Conservation (phyloP, 495 filamentous ascomycete genomes). For the Elaphomyces granulatus region DNA sequence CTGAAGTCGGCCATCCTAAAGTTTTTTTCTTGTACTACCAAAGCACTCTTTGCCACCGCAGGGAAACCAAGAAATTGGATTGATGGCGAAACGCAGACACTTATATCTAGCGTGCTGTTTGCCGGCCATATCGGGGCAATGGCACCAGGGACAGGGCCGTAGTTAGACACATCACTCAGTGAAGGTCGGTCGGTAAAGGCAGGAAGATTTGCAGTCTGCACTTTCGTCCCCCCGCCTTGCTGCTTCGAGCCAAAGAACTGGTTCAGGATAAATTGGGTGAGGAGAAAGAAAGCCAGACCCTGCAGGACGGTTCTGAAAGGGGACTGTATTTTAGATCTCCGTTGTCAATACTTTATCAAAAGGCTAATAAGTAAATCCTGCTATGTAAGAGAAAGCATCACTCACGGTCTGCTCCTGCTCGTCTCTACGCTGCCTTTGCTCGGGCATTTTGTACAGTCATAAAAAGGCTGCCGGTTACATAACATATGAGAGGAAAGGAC, state of each 20-base stretch:
- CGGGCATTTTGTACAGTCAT: slow-evolving; percentile 27
- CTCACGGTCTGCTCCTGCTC: slow-evolving; percentile 25
- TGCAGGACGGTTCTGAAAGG: slow-evolving; percentile 44
- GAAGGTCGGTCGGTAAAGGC: slow-evolving; percentile 50
- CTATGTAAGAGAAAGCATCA: slow-evolving; percentile 4
- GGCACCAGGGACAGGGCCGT: slow-evolving; percentile 57
- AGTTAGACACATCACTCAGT: slow-evolving; percentile 44
- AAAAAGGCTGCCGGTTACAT: no score
- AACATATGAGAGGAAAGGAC: no score
- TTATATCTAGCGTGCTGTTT: slow-evolving; percentile 66
- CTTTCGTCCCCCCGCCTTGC: slow-evolving; percentile 26
- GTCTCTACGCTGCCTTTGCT: slow-evolving; percentile 28
- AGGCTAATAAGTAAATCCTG: neutral
- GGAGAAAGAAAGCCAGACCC: slow-evolving; percentile 54
- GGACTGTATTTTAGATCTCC: slow-evolving; percentile 31
- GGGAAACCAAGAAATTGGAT: slow-evolving; percentile 53
- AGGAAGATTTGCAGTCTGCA: slow-evolving; percentile 41
- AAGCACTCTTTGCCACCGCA: slow-evolving; percentile 33
- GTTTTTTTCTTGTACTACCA: slow-evolving; percentile 65
- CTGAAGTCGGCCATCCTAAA: slow-evolving; percentile 71
- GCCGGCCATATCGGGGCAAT: slow-evolving; percentile 80
- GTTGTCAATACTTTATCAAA: no score
- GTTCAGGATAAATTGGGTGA: slow-evolving; percentile 47
- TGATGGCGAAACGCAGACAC: slow-evolving; percentile 67
- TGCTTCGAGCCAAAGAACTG: slow-evolving; percentile 41